Conservation (phyloP, 2,329 filamentous ascomycete species). For the Penicillium italicum region DNA sequence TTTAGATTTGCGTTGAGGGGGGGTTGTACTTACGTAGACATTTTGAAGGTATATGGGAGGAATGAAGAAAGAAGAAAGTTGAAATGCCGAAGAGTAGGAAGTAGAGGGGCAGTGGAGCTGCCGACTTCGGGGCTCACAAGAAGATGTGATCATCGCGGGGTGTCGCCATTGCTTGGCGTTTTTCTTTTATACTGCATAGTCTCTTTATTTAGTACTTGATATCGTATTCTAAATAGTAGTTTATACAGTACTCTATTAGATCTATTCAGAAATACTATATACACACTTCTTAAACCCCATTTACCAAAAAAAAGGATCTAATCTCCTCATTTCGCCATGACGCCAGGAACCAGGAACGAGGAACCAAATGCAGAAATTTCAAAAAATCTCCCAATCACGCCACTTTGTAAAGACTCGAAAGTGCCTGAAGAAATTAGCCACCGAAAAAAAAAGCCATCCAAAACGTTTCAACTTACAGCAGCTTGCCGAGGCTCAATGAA, state of each 20-base stretch:
- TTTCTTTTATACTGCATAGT: neutral
- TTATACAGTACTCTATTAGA: neutral
- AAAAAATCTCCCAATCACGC: conserved; percentile 5
- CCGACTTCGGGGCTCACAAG: conserved; percentile 20
- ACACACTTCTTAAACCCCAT: neutral
- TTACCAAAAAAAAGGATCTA: neutral
- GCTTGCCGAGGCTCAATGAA: conserved; percentile 87
- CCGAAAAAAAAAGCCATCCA: neutral
- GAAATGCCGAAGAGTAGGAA: conserved; percentile 1
- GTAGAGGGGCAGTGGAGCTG: conserved; percentile 17
- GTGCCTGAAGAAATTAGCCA: conserved; percentile 14
- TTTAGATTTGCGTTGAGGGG: neutral
- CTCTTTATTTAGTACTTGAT: no score
- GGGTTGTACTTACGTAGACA: conserved; percentile 35
- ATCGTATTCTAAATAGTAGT: no score
- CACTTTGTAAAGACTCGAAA: conserved; percentile 28
- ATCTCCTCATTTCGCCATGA: neutral
- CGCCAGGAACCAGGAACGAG: conserved; percentile 20
- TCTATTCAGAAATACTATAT: neutral
- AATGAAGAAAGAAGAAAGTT: neutral
- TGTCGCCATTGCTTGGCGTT: conserved; percentile 6
- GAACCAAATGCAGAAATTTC: conserved; percentile 3
- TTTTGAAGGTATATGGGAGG: conserved; percentile 19
- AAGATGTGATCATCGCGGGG: conserved; percentile 26
- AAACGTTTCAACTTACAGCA: conserved; percentile 52